A percentile compares a stretch with the other conserved stretches of the same genome.
Conservation (phyloP, 1,139 yeast species). For the Meyerozyma guilliermondii region DNA sequence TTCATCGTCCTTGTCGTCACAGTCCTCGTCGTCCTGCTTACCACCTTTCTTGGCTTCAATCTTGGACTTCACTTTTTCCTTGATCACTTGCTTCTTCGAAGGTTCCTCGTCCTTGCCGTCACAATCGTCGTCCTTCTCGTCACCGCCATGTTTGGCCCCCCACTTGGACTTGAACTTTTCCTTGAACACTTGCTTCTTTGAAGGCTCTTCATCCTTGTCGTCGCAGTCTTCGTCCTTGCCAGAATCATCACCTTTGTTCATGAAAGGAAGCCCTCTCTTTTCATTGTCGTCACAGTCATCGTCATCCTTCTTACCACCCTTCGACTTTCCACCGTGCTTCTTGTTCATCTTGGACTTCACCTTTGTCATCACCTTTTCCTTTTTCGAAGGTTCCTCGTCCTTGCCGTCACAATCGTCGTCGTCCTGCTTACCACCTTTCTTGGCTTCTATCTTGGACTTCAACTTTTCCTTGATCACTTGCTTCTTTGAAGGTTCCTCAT, state of each 20-base stretch:
- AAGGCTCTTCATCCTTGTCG: neutral
- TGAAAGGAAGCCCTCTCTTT: no score
- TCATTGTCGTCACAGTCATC: no score
- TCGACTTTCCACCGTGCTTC: neutral
- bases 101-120: neutral
- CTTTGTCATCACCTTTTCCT: neutral
- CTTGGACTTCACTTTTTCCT: neutral
- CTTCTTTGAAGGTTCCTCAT: neutral
- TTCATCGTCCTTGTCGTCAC: neutral
- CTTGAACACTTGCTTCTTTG: neutral
- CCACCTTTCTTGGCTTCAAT: neutral
- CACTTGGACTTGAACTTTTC: neutral
- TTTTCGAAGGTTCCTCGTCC: neutral
- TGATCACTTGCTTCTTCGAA: neutral
- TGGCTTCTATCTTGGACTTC: neutral
- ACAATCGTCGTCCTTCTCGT: no score
- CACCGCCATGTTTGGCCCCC: neutral
- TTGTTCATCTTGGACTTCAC: neutral
- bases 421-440: neutral
- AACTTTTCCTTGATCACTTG: neutral
- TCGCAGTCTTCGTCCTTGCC: neutral
- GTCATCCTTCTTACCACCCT: no score
- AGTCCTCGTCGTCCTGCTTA: neutral
- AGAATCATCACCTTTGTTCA: no score
- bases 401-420: neutral